phyloP scores from a whole-genome alignment of 768 basidiomycete species.

The Lepiota brunneoincarnata region DNA sequence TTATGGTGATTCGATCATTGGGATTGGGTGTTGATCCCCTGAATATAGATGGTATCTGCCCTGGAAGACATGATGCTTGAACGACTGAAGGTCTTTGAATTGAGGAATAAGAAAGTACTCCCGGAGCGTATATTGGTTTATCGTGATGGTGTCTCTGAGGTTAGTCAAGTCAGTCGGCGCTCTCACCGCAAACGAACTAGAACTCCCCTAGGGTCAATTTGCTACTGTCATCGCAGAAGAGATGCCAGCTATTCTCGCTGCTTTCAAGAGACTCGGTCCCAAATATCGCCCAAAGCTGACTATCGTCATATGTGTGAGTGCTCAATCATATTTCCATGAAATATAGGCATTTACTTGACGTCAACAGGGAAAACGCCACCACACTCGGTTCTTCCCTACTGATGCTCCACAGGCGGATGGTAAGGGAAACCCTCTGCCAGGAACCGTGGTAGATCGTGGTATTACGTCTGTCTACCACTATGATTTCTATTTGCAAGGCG shows the following conservation, averaged over 20 bases:
- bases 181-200: not conserved
- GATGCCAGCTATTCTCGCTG: constrained; percentile 57
- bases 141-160: constrained; percentile 84
- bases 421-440: constrained; percentile 73
- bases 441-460: constrained; percentile 81
- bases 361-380: constrained; percentile 44
- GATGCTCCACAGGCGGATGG: constrained; percentile 47
- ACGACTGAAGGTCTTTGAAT: constrained; percentile 52
- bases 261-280: constrained; percentile 49
- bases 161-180: constrained; percentile 26
- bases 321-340: constrained; percentile 17
- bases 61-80: constrained; percentile 65
- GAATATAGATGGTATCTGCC: constrained; percentile 70
- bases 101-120: constrained; percentile 42
- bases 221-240: constrained; percentile 60
- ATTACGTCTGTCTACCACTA: constrained; percentile 66
- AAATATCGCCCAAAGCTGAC: constrained; percentile 57
- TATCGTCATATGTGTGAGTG: constrained; percentile 74
- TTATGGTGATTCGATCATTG: no score
- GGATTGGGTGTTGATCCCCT: no score
- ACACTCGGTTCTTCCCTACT: constrained; percentile 66
- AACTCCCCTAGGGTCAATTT: constrained; percentile 67
- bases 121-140: constrained; percentile 72
- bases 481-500: constrained; percentile 68
- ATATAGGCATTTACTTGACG: constrained; percentile 13